Percentiles rank a stretch among this genome's conserved stretches.
phyloP scores from a whole-genome alignment of 1,284 basidiomycete genomes.

The Albatrellus sp. region DNA sequence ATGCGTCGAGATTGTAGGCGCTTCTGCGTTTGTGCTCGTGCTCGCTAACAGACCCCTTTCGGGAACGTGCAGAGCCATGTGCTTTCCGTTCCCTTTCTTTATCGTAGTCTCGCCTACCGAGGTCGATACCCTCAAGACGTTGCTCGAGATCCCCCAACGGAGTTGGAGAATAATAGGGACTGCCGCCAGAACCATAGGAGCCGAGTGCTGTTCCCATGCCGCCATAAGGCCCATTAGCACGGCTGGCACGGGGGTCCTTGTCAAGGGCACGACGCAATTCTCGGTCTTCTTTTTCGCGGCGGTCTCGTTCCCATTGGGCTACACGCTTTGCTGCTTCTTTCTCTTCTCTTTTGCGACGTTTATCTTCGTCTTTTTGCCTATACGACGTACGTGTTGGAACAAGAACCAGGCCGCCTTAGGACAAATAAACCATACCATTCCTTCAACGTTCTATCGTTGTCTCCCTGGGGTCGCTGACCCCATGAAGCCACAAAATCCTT shows the following conservation, averaged over 20 bases:
- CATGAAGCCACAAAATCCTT: slow-evolving; percentile 51
- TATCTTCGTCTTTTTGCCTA: slow-evolving; percentile 33
- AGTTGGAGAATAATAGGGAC: slow-evolving; percentile 14
- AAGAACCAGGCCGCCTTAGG: not conserved
- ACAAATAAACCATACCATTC: slow-evolving; percentile 32
- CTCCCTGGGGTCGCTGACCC: slow-evolving; percentile 32
- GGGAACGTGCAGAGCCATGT: slow-evolving; percentile 11
- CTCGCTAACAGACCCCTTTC: slow-evolving; percentile 13
- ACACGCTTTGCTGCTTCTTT: slow-evolving; percentile 37
- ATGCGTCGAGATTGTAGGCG: slow-evolving; percentile 11
- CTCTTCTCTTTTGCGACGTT: slow-evolving; percentile 33
- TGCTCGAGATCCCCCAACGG: slow-evolving; percentile 18
- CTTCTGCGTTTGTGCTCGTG: slow-evolving; percentile 7
- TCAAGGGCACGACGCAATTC: slow-evolving; percentile 42
- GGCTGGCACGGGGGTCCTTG: slow-evolving; percentile 29
- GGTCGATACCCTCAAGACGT: slow-evolving; percentile 18
- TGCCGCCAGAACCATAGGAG: slow-evolving; percentile 13
- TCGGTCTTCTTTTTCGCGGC: slow-evolving; percentile 28
- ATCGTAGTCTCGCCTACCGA: slow-evolving; percentile 18
- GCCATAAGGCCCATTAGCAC: slow-evolving; percentile 13
- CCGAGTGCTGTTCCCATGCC: slow-evolving; percentile 10
- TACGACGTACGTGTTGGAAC: not conserved
- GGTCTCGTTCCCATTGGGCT: slow-evolving; percentile 5
- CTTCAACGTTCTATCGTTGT: slow-evolving; percentile 23
- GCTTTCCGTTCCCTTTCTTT: slow-evolving; percentile 7